Evolutionary conservation across 1,284 basidiomycete genomes (phyloP).

Genomic region (Earliella scabrosa): DNA sequence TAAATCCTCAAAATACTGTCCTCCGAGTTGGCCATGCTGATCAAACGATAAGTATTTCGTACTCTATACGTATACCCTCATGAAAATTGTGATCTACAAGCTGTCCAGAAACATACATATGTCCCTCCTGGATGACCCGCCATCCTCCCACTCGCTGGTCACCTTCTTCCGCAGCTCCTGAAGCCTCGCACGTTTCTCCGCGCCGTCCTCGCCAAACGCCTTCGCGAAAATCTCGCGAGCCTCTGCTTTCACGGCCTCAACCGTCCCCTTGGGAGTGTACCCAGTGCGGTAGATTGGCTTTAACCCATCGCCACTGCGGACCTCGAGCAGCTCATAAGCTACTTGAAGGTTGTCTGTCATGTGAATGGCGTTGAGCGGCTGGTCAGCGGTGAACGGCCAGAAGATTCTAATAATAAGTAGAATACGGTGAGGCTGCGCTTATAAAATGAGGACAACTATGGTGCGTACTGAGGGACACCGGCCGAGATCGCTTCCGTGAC

Average conservation of each 20-base stretch:
- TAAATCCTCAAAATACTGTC: too few relatives aligned
- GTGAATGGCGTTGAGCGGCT: constrained; percentile 27
- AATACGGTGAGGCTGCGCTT: background rate
- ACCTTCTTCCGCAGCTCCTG: constrained; percentile 11
- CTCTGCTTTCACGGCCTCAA: constrained; percentile 27
- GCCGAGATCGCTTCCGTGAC: constrained; percentile 20
- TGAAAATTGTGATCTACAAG: background rate
- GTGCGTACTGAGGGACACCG: constrained; percentile 24
- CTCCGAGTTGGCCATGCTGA: too few relatives aligned
- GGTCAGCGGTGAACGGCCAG: constrained; percentile 32
- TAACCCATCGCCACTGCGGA: constrained; percentile 24
- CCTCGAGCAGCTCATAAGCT: constrained; percentile 31
- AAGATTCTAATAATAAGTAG: constrained; percentile 7
- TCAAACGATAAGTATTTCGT: too few relatives aligned
- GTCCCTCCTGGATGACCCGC: constrained; percentile 15
- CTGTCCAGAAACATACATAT: constrained; percentile 9
- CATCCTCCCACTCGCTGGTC: constrained; percentile 12
- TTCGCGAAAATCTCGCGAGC: constrained; percentile 17
- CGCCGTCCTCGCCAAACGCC: constrained; percentile 26
- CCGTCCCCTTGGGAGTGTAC: constrained; percentile 20
- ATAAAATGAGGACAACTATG: too few relatives aligned
- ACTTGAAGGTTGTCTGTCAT: constrained; percentile 22
- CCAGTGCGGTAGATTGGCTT: constrained; percentile 25
- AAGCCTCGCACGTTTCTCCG: constrained; percentile 21
- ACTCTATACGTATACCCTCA: too few relatives aligned